Conservation (phyloP, 2,329 filamentous ascomycete species). For the Fusarium guadeloupense region DNA sequence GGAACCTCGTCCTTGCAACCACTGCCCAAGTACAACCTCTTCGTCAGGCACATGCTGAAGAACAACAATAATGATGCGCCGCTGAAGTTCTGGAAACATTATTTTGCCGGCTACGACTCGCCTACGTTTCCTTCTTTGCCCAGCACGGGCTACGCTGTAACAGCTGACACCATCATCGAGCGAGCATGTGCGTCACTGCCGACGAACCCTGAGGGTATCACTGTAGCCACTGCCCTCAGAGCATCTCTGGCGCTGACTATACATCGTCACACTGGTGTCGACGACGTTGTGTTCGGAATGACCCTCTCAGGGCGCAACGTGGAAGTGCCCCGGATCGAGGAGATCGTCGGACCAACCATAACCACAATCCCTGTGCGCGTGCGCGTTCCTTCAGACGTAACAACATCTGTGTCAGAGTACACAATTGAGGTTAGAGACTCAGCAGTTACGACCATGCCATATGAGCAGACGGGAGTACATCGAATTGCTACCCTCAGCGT, state of each 20-base stretch:
- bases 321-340: constrained; percentile 39
- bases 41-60: neutral
- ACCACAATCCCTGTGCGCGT: constrained; percentile 43
- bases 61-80: neutral
- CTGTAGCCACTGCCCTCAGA: constrained; percentile 31
- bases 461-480: neutral
- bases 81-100: neutral
- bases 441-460: neutral
- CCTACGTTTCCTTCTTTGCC: neutral
- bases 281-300: constrained; percentile 42
- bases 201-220: neutral
- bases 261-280: constrained; percentile 24
- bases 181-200: neutral
- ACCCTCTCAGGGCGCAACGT: constrained; percentile 44
- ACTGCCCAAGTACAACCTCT: constrained; percentile 7
- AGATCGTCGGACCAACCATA: constrained; percentile 45
- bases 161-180: neutral
- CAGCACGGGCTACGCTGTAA: neutral
- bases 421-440: neutral
- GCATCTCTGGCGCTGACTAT: constrained; percentile 43
- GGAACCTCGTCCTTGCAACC: neutral
- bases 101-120: neutral
- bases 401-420: neutral
- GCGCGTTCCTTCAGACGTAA: neutral
- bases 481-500: neutral